These are phyloP conservation scores for Rhododendron simsii DNA, from an alignment of 148 eudicot genomes.

Conservation along the genomic window DNA sequence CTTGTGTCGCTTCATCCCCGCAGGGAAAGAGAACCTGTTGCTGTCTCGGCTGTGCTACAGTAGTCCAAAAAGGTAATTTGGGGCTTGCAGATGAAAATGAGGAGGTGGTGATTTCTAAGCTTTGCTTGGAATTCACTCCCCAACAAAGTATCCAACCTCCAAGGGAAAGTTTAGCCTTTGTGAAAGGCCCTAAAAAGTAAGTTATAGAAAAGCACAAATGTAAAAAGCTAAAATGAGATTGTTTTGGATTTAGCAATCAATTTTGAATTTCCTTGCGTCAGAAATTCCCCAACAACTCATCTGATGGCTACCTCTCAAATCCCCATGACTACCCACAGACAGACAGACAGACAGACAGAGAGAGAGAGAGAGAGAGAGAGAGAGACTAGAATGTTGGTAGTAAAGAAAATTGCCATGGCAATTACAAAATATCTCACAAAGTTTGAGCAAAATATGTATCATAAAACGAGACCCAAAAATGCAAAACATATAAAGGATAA, in stretches of 20 bases:
- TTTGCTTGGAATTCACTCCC: constrained; percentile 61
- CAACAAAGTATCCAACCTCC: constrained; percentile 25
- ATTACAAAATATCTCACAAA: background rate
- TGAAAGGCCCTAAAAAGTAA: background rate
- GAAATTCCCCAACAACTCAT: background rate
- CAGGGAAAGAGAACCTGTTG: background rate
- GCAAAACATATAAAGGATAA: background rate
- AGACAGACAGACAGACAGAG: background rate
- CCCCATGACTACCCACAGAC: background rate
- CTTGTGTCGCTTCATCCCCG: background rate
- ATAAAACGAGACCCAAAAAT: background rate
- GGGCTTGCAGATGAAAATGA: constrained; percentile 1
- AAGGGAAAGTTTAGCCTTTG: background rate
- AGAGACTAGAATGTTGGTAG: background rate
- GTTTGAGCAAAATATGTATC: background rate
- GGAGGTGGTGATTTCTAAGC: constrained; percentile 13
- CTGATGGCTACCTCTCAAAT: background rate
- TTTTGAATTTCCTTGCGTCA: background rate
- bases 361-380: background rate
- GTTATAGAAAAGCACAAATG: background rate
- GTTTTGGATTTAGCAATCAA: background rate
- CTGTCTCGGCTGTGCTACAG: background rate
- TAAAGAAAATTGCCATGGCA: background rate
- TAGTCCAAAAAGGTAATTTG: background rate
- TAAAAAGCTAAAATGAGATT: background rate